Conservation (phyloP, 2,329 filamentous ascomycete genomes). For the Dendryphion nanum region DNA sequence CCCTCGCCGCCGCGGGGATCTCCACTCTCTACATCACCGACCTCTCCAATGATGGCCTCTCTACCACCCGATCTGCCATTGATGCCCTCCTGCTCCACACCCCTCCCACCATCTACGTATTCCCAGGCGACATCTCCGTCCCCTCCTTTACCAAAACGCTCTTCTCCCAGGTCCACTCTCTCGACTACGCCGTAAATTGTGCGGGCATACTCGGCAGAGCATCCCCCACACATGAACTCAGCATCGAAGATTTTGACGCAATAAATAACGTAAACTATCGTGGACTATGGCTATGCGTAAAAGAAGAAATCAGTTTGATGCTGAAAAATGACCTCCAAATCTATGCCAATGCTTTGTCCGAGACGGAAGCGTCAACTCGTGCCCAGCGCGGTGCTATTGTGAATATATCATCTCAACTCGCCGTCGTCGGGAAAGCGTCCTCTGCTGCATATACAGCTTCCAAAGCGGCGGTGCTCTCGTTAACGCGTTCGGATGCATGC, state of each 20-base stretch:
- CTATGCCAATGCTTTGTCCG: constrained; percentile 6
- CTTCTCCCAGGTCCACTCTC: constrained; percentile 33
- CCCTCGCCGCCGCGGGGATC: constrained; percentile 50
- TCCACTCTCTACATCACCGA: constrained; percentile 52
- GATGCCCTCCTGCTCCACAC: constrained; percentile 1
- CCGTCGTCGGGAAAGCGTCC: constrained; percentile 29
- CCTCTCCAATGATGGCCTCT: constrained; percentile 38
- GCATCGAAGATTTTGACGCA: constrained; percentile 48
- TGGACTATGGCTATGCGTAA: constrained; percentile 56
- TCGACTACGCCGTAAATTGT: constrained; percentile 59
- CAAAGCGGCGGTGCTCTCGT: constrained; percentile 55
- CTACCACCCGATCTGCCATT: constrained; percentile 23
- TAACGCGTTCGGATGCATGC: constrained; percentile 55
- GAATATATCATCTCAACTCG: constrained; percentile 53
- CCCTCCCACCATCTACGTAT: constrained; percentile 26
- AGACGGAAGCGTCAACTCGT: constrained; percentile 4
- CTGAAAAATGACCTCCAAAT: constrained; percentile 49
- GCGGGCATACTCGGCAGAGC: constrained; percentile 52
- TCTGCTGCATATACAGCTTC: constrained; percentile 54
- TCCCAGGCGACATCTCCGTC: constrained; percentile 49
- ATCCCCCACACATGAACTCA: constrained; percentile 45
- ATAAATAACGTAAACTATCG: constrained; percentile 56
- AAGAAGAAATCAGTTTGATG: constrained; percentile 51
- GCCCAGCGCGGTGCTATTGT: constrained; percentile 48
- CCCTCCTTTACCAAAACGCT: constrained; percentile 43